A percentile compares a stretch with the other conserved stretches of the same genome.
phyloP scores from a whole-genome alignment of 208 protist species.

The Trypanosoma theileri region DNA sequence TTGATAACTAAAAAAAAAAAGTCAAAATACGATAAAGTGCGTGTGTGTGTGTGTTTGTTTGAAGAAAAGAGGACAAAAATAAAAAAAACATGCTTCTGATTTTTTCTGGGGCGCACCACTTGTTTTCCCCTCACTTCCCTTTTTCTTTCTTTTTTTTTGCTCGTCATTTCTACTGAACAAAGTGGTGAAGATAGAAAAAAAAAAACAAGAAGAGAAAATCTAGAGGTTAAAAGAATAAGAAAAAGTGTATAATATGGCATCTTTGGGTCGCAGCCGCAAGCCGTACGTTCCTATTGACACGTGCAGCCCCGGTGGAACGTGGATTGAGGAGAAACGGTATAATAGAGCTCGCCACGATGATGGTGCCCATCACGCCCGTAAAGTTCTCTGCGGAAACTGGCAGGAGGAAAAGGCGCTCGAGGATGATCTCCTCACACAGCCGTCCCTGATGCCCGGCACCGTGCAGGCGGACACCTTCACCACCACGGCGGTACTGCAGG shows the following conservation, averaged over 20 bases:
- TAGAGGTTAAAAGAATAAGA: background rate
- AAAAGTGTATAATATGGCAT: conserved; percentile 32
- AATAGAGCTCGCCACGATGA: conserved; percentile 64
- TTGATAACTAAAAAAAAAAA: too few species aligned
- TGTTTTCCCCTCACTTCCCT: too few species aligned
- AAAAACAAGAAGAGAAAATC: conserved; percentile 3
- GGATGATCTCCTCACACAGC: conserved; percentile 60
- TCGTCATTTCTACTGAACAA: too few species aligned
- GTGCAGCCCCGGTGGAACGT: conserved; percentile 78
- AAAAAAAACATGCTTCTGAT: too few species aligned
- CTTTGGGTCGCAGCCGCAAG: conserved; percentile 41
- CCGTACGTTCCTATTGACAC: conserved; percentile 88
- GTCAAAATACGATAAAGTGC: too few species aligned
- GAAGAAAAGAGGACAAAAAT: too few species aligned
- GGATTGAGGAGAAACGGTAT: conserved; percentile 90
- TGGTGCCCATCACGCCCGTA: conserved; percentile 27
- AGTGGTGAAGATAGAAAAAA: too few species aligned
- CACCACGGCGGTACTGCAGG: conserved; percentile 22
- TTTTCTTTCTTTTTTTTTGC: too few species aligned
- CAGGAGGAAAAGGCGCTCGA: conserved; percentile 80
- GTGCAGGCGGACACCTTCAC: background rate
- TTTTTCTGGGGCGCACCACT: too few species aligned
- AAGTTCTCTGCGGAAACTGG: conserved; percentile 90
- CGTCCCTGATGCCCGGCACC: conserved; percentile 30
- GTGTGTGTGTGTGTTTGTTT: too few species aligned